phyloP scores from a whole-genome alignment of 805 yeast genomes.

The Candida corydali region DNA sequence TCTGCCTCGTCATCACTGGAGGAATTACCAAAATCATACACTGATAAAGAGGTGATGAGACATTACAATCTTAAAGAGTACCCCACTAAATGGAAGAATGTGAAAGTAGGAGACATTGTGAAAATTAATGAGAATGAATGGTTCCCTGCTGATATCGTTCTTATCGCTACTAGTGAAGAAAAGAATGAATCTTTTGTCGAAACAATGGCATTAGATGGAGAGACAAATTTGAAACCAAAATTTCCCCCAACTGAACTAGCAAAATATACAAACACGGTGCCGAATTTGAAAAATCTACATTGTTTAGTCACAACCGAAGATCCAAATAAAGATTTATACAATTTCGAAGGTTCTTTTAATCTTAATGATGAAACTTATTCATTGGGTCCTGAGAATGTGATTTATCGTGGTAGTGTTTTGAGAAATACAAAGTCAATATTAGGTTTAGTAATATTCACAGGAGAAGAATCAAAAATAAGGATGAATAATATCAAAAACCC shows the following conservation, averaged over 20 bases:
- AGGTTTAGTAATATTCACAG: conserved; percentile 87
- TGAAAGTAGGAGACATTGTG: conserved; percentile 85
- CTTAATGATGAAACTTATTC: conserved; percentile 45
- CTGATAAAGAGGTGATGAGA: conserved; percentile 17
- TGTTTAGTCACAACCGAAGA: conserved; percentile 73
- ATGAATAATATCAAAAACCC: conserved; percentile 92
- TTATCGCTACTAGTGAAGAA: conserved; percentile 66
- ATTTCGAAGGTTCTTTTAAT: conserved; percentile 75
- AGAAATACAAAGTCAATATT: conserved; percentile 74
- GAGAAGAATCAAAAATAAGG: conserved; percentile 93
- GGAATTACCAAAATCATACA: conserved; percentile 8
- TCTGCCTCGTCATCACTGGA: conserved; percentile 6
- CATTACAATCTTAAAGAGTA: conserved; percentile 32
- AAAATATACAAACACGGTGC: conserved; percentile 45
- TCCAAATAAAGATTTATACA: conserved; percentile 87
- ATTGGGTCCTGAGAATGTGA: conserved; percentile 74
- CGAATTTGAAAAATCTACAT: conserved; percentile 45
- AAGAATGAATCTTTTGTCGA: conserved; percentile 71
- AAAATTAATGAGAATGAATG: conserved; percentile 76
- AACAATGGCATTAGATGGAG: conserved; percentile 98
- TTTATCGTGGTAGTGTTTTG: conserved; percentile 85
- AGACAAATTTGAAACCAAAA: conserved; percentile 81
- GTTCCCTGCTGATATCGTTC: conserved; percentile 87
- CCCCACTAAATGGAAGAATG: conserved; percentile 59
- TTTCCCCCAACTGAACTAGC: conserved; percentile 63